phyloP scores from a whole-genome alignment of 2,329 filamentous ascomycete genomes.

The Aspergillus brunneoviolaceus region DNA sequence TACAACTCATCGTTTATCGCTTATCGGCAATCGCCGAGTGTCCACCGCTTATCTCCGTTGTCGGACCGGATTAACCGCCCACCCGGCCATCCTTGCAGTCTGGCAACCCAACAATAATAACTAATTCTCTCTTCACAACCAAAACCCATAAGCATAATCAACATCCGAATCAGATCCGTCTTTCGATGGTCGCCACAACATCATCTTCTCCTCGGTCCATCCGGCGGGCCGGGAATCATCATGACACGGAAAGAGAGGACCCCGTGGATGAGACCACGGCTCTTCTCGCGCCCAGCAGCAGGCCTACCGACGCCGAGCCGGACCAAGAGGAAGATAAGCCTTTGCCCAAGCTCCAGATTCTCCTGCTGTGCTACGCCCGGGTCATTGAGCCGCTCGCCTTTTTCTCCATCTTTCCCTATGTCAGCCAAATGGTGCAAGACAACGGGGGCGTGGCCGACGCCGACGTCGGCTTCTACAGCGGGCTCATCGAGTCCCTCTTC shows the following conservation, averaged over 20 bases:
- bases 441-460: conserved; percentile 50
- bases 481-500: conserved; percentile 70
- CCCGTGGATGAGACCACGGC: not conserved
- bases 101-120: too few relatives aligned
- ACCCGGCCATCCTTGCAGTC: too few relatives aligned
- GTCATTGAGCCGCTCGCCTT: conserved; percentile 77
- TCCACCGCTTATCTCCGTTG: too few relatives aligned
- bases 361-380: conserved; percentile 71
- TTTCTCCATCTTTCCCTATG: conserved; percentile 78
- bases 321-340: conserved; percentile 45
- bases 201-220: not conserved
- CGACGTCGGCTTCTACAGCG: conserved; percentile 79
- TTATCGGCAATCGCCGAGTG: too few relatives aligned
- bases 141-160: too few relatives aligned
- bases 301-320: not conserved
- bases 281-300: not conserved
- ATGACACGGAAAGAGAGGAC: not conserved
- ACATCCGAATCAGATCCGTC: not conserved
- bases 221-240: not conserved
- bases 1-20: too few relatives aligned
- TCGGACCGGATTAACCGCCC: too few relatives aligned
- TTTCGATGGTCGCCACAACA: not conserved
- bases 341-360: conserved; percentile 53
- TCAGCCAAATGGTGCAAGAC: conserved; percentile 72
- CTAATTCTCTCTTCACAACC: too few relatives aligned